Evolutionary conservation across 768 basidiomycete species (phyloP), one percentile per base, ranked within the genome.

Genomic region (Amanita rimosa): DNA sequence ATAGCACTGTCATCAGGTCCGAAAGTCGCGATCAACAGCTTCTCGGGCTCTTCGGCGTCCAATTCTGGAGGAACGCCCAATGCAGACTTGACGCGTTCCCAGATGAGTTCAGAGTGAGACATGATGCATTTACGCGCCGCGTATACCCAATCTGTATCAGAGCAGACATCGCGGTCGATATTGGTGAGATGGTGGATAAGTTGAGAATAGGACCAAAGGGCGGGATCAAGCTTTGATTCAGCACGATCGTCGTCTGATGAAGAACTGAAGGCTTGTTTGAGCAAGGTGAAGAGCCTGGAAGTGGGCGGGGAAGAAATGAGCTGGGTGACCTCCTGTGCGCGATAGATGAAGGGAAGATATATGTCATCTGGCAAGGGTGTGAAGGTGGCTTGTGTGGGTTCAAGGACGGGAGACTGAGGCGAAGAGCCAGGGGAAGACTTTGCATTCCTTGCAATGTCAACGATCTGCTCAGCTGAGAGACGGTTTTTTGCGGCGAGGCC

Each of bases 61-160:
- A 94, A 69, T 57, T 94, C 90, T 0, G 83, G 83, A 8, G 92
- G 91, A 4, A 92, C 83, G 4, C 92, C 92, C 1, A 96, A 69
- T 0, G 87, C 90, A 26, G 80, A 84, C 57, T 92, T 93, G 58
- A 94, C 69, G 49, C 90, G 77, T 62, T 94, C 90, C 92, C 92
- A 96, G 48, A 94, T 82, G 35, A 91, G 77, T 58, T 94, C 91
- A 11, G 81, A 85, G 54, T 82, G 83, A 21, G 76, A 65, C 17
- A 85, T 69, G 56, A 95, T 76, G 56, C 89, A 91, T 48, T 72
- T 74, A n/a, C 89, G 80, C 0, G 81, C 76, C 8, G 76, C 75
- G 57, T 73, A 70, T 40, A 83, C 78, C 88, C 89, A 96, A 26
- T 78, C 58, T 16, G 73, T 70, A 57, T 96, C 92, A 2, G 79